Evolutionary conservation across 2,329 filamentous ascomycete species (phyloP).

Genomic region (Colletotrichum sp.): DNA sequence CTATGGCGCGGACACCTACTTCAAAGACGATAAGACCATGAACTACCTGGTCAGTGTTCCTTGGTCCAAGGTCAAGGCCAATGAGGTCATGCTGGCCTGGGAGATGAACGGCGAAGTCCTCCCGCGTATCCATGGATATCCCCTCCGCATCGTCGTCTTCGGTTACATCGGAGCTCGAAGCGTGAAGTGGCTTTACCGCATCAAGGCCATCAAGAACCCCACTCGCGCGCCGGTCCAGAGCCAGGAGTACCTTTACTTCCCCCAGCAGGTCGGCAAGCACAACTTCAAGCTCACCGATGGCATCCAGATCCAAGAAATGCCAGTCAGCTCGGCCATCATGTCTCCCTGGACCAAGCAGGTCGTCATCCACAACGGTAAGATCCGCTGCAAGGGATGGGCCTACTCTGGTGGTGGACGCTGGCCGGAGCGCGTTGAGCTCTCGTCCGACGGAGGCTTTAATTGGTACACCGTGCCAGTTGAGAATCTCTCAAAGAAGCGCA

Average conservation of each 20-base stretch:
- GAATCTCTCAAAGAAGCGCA: slow-evolving; percentile 66
- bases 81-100: slow-evolving; percentile 72
- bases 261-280: slow-evolving; percentile 71
- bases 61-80: slow-evolving; percentile 68
- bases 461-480: slow-evolving; percentile 69
- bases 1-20: slow-evolving; percentile 74
- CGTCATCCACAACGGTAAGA: slow-evolving; percentile 64
- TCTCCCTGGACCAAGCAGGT: slow-evolving; percentile 64
- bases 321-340: slow-evolving; percentile 72
- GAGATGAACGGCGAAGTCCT: slow-evolving; percentile 73
- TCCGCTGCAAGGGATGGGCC: slow-evolving; percentile 62
- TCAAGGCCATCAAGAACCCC: slow-evolving; percentile 64
- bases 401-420: slow-evolving; percentile 63
- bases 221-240: slow-evolving; percentile 66
- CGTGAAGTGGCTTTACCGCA: slow-evolving; percentile 67
- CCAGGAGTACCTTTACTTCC: slow-evolving; percentile 73
- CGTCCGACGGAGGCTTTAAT: slow-evolving; percentile 64
- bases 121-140: slow-evolving; percentile 70
- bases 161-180: slow-evolving; percentile 72
- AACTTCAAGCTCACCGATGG: slow-evolving; percentile 64
- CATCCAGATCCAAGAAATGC: slow-evolving; percentile 75
- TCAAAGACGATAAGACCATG: slow-evolving; percentile 68
- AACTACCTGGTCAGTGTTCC: slow-evolving; percentile 74
- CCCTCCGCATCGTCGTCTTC: slow-evolving; percentile 65
- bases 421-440: slow-evolving; percentile 69